A percentile compares a stretch with the other conserved stretches of the same genome.
phyloP scores from a whole-genome alignment of 73 alveolate species.

The Durusdinium trenchii region DNA sequence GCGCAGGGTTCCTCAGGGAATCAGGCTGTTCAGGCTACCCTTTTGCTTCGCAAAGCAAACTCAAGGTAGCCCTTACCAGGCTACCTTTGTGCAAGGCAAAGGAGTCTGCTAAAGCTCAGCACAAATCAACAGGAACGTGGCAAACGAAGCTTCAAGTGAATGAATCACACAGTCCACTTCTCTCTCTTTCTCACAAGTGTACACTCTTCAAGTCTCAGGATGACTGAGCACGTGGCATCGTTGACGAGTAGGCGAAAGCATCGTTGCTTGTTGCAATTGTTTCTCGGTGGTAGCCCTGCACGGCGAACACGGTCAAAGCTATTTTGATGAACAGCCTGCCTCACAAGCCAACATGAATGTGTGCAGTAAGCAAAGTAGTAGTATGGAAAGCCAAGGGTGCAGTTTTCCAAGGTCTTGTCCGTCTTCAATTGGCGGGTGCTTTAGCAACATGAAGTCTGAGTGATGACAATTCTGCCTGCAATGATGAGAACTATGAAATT shows the following conservation, averaged over 20 bases:
- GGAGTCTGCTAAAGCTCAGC: background rate
- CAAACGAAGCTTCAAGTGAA: background rate
- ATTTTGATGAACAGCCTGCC: too few species aligned
- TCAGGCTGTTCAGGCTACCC: too few species aligned
- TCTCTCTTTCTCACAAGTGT: background rate
- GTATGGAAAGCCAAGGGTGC: too few species aligned
- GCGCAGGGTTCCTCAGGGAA: too few species aligned
- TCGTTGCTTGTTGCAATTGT: constrained; percentile 73
- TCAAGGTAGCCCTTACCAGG: background rate
- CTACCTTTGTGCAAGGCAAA: background rate
- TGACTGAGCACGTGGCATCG: background rate
- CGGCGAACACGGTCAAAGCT: background rate
- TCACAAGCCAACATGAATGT: too few species aligned
- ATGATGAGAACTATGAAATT: too few species aligned
- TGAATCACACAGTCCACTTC: background rate
- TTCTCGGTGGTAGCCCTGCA: constrained; percentile 82
- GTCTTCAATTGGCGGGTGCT: too few species aligned
- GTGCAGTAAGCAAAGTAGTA: too few species aligned
- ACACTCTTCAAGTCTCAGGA: background rate
- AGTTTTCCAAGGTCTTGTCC: too few species aligned
- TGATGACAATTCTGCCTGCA: too few species aligned
- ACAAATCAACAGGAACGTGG: background rate
- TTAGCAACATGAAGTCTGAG: too few species aligned
- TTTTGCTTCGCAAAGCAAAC: background rate
- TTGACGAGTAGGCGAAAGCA: constrained; percentile 80